Evolutionary conservation across 2,329 filamentous ascomycete genomes (phyloP).

Genomic region (Cercospora janseana): DNA sequence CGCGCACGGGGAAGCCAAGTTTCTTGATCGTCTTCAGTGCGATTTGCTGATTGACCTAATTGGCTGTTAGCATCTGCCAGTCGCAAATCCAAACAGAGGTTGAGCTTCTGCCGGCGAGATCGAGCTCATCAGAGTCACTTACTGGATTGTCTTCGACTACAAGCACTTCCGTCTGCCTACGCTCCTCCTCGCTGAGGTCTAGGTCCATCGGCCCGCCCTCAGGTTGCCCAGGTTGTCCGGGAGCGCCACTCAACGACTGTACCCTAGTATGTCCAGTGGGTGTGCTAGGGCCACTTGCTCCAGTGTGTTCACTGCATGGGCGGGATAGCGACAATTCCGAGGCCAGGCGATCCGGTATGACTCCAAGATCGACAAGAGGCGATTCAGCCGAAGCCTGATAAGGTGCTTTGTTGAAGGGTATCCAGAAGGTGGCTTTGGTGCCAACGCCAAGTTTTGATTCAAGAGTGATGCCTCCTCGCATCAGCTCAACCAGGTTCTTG

Average conservation of each 20-base stretch:
- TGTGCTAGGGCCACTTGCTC: slow-evolving; percentile 46
- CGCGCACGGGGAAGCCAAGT: slow-evolving; percentile 67
- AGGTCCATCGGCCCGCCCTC: slow-evolving; percentile 47
- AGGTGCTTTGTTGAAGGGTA: slow-evolving; percentile 71
- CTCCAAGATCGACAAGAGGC: slow-evolving; percentile 60
- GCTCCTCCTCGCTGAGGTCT: slow-evolving; percentile 56
- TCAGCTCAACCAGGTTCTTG: slow-evolving; percentile 76
- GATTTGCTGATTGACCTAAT: slow-evolving; percentile 62
- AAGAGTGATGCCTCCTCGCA: slow-evolving; percentile 72
- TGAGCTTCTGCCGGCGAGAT: too few relatives aligned
- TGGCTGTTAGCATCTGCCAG: too few relatives aligned
- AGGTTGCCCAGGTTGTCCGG: slow-evolving; percentile 31
- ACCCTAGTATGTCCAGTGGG: slow-evolving; percentile 26
- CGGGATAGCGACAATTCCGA: slow-evolving; percentile 59
- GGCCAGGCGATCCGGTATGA: slow-evolving; percentile 65
- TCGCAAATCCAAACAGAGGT: too few relatives aligned
- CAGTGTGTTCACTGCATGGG: slow-evolving; percentile 58
- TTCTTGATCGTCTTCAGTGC: slow-evolving; percentile 72
- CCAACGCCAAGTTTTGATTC: slow-evolving; percentile 66
- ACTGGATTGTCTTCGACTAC: slow-evolving; percentile 74
- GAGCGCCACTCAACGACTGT: slow-evolving; percentile 16
- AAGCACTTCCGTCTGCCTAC: slow-evolving; percentile 65
- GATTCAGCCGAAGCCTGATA: slow-evolving; percentile 48
- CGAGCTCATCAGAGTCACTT: too few relatives aligned
- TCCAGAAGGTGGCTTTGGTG: slow-evolving; percentile 72